Conservation (phyloP, 176 grass and related monocot species). For the Eremochloa ophiuroides region DNA sequence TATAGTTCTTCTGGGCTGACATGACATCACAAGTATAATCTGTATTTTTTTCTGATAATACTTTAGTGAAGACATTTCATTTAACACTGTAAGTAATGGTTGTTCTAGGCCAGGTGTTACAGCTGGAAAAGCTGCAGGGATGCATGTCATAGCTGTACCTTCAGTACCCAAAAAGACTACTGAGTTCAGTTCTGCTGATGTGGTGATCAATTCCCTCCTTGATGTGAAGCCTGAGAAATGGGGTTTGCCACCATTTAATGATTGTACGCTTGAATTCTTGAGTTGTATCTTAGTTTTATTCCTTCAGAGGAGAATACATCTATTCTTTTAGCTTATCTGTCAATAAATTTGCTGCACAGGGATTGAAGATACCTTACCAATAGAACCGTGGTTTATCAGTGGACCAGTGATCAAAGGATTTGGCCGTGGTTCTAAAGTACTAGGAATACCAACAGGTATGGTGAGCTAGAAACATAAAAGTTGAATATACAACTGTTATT, state of each 20-base stretch:
- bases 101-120: conserved; percentile 67
- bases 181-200: conserved; percentile 71
- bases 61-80: not conserved
- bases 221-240: conserved; percentile 87
- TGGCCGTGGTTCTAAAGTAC: conserved; percentile 91
- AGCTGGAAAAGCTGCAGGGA: conserved; percentile 83
- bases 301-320: not conserved
- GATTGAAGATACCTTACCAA: conserved; percentile 81
- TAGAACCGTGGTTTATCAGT: conserved; percentile 85
- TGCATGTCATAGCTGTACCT: conserved; percentile 86
- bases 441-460: conserved; percentile 97
- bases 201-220: conserved; percentile 90
- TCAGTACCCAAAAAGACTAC: conserved; percentile 75
- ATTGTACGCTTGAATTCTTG: conserved; percentile 58
- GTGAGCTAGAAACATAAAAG: not conserved
- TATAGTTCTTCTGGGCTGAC: not conserved
- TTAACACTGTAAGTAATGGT: conserved; percentile 16
- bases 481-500: too few species aligned
- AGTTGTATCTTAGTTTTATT: conserved; percentile 1
- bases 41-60: conserved; percentile 4
- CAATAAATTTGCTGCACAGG: conserved; percentile 35
- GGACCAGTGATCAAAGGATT: conserved; percentile 97
- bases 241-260: conserved; percentile 80
- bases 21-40: conserved; percentile 11
- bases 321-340: conserved; percentile 17